Conservation (phyloP, 163 green algal species). For the Coccomyxa subellipsoidea region DNA sequence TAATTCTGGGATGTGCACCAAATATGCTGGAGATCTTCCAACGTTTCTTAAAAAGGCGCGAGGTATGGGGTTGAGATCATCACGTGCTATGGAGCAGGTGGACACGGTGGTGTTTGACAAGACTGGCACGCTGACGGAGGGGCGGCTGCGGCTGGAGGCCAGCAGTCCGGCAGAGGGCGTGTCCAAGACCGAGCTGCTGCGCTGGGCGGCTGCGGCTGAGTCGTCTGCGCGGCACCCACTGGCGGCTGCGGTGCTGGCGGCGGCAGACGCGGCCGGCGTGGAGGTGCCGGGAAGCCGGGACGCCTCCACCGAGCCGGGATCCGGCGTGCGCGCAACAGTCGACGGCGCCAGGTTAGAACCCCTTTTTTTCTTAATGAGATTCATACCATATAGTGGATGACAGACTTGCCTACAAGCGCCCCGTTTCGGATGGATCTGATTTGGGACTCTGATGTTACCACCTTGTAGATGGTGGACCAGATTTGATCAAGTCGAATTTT, state of each 20-base stretch:
- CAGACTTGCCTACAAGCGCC: too few relatives aligned
- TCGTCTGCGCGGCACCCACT: slow-evolving; percentile 74
- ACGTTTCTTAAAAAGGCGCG: too few relatives aligned
- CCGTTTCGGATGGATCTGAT: too few relatives aligned
- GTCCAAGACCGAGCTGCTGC: slow-evolving; percentile 52
- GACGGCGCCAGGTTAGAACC: slow-evolving; percentile 38
- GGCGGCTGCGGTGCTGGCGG: slow-evolving; percentile 68
- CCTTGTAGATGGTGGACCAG: too few relatives aligned
- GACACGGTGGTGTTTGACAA: slow-evolving; percentile 97
- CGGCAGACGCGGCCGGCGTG: slow-evolving; percentile 28
- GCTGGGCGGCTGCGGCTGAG: slow-evolving; percentile 73
- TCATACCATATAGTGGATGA: too few relatives aligned
- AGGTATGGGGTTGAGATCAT: too few relatives aligned
- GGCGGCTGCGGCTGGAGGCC: slow-evolving; percentile 26
- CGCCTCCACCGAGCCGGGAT: slow-evolving; percentile 46
- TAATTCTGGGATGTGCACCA: too few relatives aligned
- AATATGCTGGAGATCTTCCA: too few relatives aligned
- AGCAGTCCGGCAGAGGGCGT: slow-evolving; percentile 5
- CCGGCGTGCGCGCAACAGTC: slow-evolving; percentile 53
- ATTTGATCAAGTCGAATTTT: background rate
- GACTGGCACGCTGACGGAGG: slow-evolving; percentile 91
- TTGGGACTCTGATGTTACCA: too few relatives aligned
- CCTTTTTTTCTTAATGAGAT: too few relatives aligned
- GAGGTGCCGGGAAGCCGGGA: background rate
- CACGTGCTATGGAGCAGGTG: slow-evolving; percentile 46